Evolutionary conservation across 441 rosid species (phyloP).

Genomic region (Breynia disticha): DNA sequence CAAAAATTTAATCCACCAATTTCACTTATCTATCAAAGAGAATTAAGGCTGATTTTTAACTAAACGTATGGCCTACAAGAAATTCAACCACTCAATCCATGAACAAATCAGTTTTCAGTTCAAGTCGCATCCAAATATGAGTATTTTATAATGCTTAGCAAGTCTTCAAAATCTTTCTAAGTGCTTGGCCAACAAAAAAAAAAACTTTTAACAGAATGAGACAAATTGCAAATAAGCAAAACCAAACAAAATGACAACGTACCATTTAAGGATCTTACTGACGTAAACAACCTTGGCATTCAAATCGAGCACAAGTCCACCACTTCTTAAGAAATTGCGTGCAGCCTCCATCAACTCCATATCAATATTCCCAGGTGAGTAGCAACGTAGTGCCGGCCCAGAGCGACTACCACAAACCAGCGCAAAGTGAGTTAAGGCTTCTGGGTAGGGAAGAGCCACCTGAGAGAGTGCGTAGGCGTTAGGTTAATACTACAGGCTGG

Average conservation of each 20-base stretch:
- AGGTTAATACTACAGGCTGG: neutral
- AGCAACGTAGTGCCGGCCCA: constrained; percentile 71
- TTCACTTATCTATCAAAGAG: neutral
- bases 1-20: no score
- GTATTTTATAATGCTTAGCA: neutral
- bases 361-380: constrained; percentile 62
- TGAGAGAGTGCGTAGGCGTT: neutral
- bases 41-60: no score
- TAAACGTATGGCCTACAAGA: no score
- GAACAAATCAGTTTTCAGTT: no score
- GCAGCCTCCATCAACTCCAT: constrained; percentile 71
- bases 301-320: constrained; percentile 58
- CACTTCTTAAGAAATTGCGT: constrained; percentile 49
- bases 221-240: neutral
- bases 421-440: constrained; percentile 60
- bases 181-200: no score
- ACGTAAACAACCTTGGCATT: constrained; percentile 41
- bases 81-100: no score
- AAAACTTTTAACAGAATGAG: neutral
- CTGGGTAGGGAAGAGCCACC: constrained; percentile 11
- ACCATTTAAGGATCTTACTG: constrained; percentile 68
- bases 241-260: constrained; percentile 10
- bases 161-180: no score
- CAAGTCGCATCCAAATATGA: neutral
- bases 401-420: constrained; percentile 69